Conservation (phyloP, 2,329 filamentous ascomycete species). For the Paramyrothecium sp. region DNA sequence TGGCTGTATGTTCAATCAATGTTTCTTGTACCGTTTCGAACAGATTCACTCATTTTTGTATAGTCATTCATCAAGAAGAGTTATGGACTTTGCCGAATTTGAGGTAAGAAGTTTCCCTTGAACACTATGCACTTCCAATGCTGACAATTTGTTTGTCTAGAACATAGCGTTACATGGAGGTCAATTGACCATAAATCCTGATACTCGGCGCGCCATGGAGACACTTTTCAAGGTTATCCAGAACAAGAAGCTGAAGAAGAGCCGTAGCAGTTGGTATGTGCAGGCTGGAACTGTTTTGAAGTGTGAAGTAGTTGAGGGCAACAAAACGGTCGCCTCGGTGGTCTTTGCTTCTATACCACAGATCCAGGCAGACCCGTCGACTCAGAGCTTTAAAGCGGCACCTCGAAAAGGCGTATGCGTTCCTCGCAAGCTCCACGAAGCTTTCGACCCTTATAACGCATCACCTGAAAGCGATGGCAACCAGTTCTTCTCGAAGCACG, state of each 20-base stretch:
- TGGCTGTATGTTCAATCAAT: not conserved
- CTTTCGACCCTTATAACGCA: not conserved
- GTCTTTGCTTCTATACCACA: slow-evolving; percentile 1
- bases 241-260: slow-evolving; percentile 1
- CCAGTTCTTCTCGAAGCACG: slow-evolving; percentile 1
- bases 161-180: not conserved
- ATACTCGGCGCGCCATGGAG: not conserved
- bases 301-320: not conserved
- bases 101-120: slow-evolving; percentile 1
- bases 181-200: not conserved
- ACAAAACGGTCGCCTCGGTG: not conserved
- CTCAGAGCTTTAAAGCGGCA: not conserved
- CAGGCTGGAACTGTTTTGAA: slow-evolving; percentile 1
- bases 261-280: not conserved
- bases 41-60: not conserved
- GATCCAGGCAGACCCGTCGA: not conserved
- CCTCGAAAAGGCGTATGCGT: slow-evolving; percentile 1
- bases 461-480: not conserved
- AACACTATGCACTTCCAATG: too few relatives aligned
- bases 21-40: not conserved
- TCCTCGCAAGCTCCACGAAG: slow-evolving; percentile 1
- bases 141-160: too few relatives aligned
- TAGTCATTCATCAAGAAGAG: not conserved
- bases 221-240: slow-evolving; percentile 1
- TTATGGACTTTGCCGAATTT: slow-evolving; percentile 3